phyloP scores from a whole-genome alignment of 2,329 filamentous ascomycete genomes.

The Chaetomiaceae sp. region DNA sequence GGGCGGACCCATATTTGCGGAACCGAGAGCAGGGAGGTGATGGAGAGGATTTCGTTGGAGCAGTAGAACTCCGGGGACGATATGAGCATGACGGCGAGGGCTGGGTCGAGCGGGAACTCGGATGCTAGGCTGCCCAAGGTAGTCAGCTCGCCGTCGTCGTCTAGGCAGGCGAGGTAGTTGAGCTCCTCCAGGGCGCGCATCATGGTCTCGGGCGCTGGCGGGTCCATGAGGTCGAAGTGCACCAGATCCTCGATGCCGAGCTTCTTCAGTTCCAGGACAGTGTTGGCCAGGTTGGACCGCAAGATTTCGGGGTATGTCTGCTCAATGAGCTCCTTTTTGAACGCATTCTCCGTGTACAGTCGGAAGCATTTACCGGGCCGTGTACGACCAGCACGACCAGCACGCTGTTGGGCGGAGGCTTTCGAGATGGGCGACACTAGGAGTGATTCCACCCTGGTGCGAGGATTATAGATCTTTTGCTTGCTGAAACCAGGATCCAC shows the following conservation, averaged over 20 bases:
- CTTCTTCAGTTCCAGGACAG: slow-evolving; percentile 95
- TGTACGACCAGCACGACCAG: slow-evolving; percentile 98
- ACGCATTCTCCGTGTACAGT: slow-evolving; percentile 89
- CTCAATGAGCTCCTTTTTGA: slow-evolving; percentile 97
- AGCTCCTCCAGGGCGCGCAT: slow-evolving; percentile 97
- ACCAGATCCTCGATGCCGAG: slow-evolving; percentile 92
- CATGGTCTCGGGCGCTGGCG: slow-evolving; percentile 93
- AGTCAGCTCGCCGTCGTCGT: slow-evolving; percentile 93
- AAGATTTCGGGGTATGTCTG: slow-evolving; percentile 96
- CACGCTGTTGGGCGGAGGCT: slow-evolving; percentile 92
- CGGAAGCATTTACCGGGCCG: slow-evolving; percentile 98
- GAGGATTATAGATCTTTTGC: slow-evolving; percentile 98
- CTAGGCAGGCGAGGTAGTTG: slow-evolving; percentile 93
- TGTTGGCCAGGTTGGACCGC: slow-evolving; percentile 89
- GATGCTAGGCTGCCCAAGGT: slow-evolving; percentile 80
- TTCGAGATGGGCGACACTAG: slow-evolving; percentile 98
- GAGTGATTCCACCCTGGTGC: slow-evolving; percentile 92
- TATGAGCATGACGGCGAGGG: slow-evolving; percentile 95
- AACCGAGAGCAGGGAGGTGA: slow-evolving; percentile 89
- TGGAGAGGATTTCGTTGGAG: slow-evolving; percentile 95
- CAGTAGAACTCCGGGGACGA: slow-evolving; percentile 97
- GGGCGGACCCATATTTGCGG: slow-evolving; percentile 92
- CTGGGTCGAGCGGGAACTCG: slow-evolving; percentile 91
- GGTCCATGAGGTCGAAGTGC: slow-evolving; percentile 98
- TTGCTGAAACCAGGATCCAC: slow-evolving; percentile 99